Evolutionary conservation across 768 basidiomycete species (phyloP), one percentile per base, ranked within the genome.

Genomic region (Pulveroboletus ravenelii): DNA sequence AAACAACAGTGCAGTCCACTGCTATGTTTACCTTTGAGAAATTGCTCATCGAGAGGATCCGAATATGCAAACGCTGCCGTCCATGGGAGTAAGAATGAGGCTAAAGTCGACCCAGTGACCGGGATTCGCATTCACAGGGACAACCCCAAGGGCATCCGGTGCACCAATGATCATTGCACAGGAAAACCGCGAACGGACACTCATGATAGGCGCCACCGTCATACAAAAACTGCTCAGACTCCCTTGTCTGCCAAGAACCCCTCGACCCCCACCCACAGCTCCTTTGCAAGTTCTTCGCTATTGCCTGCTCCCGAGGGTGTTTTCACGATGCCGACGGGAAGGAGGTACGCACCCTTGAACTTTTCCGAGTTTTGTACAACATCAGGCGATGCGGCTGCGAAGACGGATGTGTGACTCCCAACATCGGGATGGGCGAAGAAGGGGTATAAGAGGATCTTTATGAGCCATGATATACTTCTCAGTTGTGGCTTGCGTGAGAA

Each of bases 331-430:
- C 55, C 63, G 0, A 62, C 54, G 0, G 70, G 69, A 25, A 62
- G 39, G n/a, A 71, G 41, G 45, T 71, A 67, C 48, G 53, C 58
- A n/a, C 71, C 67, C 37, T 56, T 54, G 50, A 65, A 71, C 46
- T 53, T 65, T 14, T 57, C 59, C 34, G 51, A 51, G 6, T 61
- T 20, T 12, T 55, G 48, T 5, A 27, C 41, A 10, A 70, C 41
- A 9, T 61, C 60, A 14, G 60, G 34, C 6, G 64, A 63, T 13
- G 61, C 66, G 0, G 71, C 69, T 7, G 71, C 68, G 43, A 65
- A 65, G 27, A 38, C 58, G 8, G 63, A 57, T 2, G 60, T 61
- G 48, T 64, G 56, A 10, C 48, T 65, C 6, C 72, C 71, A 10
- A 54, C 54, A 39, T 60, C 61, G 5, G 55, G 44, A 5, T 14